Percentiles rank a stretch among this genome's conserved stretches.
Evolutionary conservation across 805 yeast species (phyloP).

Genomic region (Starmerella sp.): DNA sequence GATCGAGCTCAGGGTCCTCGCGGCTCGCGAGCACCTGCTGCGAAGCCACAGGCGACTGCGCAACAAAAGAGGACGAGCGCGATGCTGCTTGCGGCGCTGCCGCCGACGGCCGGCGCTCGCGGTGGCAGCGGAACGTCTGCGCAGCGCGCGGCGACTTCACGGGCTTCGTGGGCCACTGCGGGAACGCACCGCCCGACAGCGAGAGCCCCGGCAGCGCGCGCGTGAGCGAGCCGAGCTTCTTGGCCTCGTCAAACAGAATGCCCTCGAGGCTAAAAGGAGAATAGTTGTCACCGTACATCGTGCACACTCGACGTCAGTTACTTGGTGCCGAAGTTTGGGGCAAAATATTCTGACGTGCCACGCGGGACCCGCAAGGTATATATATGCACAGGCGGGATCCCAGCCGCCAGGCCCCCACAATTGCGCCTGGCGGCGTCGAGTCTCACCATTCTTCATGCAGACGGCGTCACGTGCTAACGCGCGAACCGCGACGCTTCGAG

Average conservation of each 20-base stretch:
- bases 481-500: background rate
- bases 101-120: background rate
- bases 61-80: background rate
- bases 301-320: background rate
- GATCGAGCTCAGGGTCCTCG: too few species aligned
- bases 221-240: background rate
- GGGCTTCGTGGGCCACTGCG: background rate
- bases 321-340: background rate
- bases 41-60: background rate
- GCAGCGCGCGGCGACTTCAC: background rate
- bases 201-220: slow-evolving; percentile 7
- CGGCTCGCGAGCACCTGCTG: too few species aligned
- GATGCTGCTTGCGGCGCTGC: background rate
- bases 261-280: background rate
- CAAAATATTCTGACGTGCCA: background rate
- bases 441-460: slow-evolving; percentile 1
- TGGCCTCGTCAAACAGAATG: background rate
- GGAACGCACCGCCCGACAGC: background rate
- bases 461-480: background rate
- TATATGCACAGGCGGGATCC: background rate
- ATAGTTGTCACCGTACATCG: background rate
- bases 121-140: background rate
- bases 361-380: background rate
- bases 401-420: background rate
- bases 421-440: slow-evolving; percentile 6